These are phyloP conservation scores for Tuctoria greenei DNA, from an alignment of 176 grass and related monocot genomes.

Conservation along the genomic window DNA sequence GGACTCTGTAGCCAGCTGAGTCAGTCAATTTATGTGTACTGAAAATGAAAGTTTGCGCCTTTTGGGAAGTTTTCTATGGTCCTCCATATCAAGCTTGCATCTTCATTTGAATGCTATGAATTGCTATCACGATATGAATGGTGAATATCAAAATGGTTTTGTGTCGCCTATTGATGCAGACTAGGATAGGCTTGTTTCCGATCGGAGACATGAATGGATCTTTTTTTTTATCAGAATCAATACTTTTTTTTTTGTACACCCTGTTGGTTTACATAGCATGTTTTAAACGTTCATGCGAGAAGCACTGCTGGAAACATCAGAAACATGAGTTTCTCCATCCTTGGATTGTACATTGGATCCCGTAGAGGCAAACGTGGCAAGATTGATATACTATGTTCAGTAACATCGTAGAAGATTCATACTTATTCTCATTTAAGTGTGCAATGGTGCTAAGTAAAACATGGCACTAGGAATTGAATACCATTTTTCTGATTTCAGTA, in stretches of 20 bases:
- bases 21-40: not conserved
- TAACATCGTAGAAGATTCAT: not conserved
- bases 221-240: not conserved
- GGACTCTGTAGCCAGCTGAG: not conserved
- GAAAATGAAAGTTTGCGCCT: not conserved
- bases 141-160: slow-evolving; percentile 1
- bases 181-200: slow-evolving; percentile 1
- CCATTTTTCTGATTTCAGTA: slow-evolving; percentile 1
- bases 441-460: not conserved
- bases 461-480: not conserved
- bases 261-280: not conserved
- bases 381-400: not conserved
- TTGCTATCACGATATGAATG: not conserved
- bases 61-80: not conserved
- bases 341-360: not conserved
- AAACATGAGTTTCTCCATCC: slow-evolving; percentile 19
- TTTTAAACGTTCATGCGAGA: slow-evolving; percentile 2
- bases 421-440: not conserved
- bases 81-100: not conserved
- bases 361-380: not conserved
- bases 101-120: not conserved
- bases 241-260: not conserved
- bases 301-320: slow-evolving; percentile 12
- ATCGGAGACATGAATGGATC: slow-evolving; percentile 6
- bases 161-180: not conserved